Base-by-base conservation (phyloP, 2,329 filamentous ascomycete species). In the Colletotrichum tropicicola region DNA sequence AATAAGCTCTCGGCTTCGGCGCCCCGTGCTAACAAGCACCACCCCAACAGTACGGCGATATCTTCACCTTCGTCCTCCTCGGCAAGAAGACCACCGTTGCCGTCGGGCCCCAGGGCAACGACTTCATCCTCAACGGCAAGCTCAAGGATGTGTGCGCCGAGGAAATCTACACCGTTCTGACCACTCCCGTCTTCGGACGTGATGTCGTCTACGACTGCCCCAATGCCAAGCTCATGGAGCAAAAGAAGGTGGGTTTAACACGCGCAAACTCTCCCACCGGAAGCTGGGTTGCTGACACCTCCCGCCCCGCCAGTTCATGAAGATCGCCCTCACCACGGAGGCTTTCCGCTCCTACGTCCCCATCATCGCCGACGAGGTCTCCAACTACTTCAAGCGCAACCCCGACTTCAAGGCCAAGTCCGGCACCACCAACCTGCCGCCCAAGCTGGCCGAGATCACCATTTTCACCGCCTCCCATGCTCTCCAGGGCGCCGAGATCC, bases 161-260 rank as follows among this genome's bases (percentile, higher is more conserved):
- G 79, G 93, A 97, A 73, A 92, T 97, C 68, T 97, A 97, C 80
- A 91, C 88, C 59, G 91, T 92, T 59, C 84, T 97, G 66, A 89
- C 87, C 6, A 89, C 87, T 21, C 87, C 87, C 23, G 87, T 89
- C 49, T 97, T 97, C 75, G 93, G 93, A 70, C 89, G 88, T 72
- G 91, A 94, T 80, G 93, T 97, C 25, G 92, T 97, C 57, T 97
- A 97, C 75, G 93, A 97, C 77, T 96, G 93, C 80, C 92, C 93
- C 43, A 97, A 97, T 76, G 85, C 92, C 63, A 97, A 97, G 80
- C 87, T 97, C 74, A 97, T 97, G 93, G 93, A 97, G 82, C 93
- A 97, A 84, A 97, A 97, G 84, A 96, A 95, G 88, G 92, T 94
- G 77, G 68, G 32, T n/a, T 32, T 21, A 8, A 19, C 28, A 10